Conservation (phyloP, 345 rosid species). For the Anastatica hierochuntica region DNA sequence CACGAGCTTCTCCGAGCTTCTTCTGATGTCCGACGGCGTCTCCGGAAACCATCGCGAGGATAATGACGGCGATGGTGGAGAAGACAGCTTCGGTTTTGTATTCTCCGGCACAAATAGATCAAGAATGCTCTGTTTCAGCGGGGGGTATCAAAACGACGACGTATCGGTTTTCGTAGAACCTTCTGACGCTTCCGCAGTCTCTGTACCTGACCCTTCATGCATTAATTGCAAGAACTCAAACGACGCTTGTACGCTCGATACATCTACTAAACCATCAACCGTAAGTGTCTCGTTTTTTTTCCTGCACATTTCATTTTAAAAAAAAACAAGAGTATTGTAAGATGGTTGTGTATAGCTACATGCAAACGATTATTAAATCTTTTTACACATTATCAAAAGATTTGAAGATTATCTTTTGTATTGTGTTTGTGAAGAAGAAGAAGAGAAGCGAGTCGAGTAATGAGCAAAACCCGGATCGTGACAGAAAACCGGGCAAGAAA, state of each 20-base stretch:
- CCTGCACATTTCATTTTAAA: background rate
- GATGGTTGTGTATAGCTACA: background rate
- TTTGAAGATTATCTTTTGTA: background rate
- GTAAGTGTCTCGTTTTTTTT: slow-evolving; percentile 8
- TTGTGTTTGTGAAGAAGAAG: slow-evolving; percentile 36
- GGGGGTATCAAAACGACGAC: slow-evolving; percentile 24
- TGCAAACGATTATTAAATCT: background rate
- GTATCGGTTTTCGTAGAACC: slow-evolving; percentile 20
- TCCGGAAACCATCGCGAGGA: background rate
- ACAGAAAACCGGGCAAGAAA: slow-evolving; percentile 37
- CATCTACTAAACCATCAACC: slow-evolving; percentile 7
- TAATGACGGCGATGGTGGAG: slow-evolving; percentile 16
- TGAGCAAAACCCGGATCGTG: slow-evolving; percentile 18
- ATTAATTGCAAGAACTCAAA: slow-evolving; percentile 12
- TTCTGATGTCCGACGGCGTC: slow-evolving; percentile 35
- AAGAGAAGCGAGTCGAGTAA: slow-evolving; percentile 34
- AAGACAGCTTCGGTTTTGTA: slow-evolving; percentile 18
- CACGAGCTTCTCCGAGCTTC: slow-evolving; percentile 55
- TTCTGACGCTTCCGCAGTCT: slow-evolving; percentile 10
- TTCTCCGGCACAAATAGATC: slow-evolving; percentile 33
- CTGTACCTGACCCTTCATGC: slow-evolving; percentile 20
- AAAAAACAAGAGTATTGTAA: background rate
- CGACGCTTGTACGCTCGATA: background rate
- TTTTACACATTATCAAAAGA: too few relatives aligned
- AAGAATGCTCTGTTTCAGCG: slow-evolving; percentile 75